phyloP scores from a whole-genome alignment of 495 filamentous ascomycete genomes.

The Hyphodiscus hymeniophilus region DNA sequence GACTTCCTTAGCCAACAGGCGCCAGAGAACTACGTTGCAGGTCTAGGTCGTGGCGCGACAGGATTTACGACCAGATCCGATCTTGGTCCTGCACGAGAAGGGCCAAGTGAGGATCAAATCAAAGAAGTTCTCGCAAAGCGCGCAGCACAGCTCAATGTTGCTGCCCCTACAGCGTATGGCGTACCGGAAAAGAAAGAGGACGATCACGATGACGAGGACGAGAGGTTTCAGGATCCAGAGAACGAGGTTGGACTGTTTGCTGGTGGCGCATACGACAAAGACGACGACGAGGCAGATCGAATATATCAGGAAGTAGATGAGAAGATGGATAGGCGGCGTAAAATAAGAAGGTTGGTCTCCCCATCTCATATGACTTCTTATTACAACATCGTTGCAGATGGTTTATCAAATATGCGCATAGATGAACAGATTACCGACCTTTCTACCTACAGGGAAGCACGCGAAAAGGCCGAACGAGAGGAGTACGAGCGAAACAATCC shows the following conservation, averaged over 20 bases:
- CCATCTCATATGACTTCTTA: conserved; percentile 20
- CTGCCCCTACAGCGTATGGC: conserved; percentile 75
- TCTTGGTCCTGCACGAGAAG: conserved; percentile 91
- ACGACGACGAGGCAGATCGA: conserved; percentile 93
- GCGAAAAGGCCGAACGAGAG: conserved; percentile 81
- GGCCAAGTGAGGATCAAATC: conserved; percentile 95
- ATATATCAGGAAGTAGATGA: conserved; percentile 96
- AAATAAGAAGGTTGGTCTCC: conserved; percentile 77
- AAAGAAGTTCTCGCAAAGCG: conserved; percentile 92
- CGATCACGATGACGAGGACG: conserved; percentile 62
- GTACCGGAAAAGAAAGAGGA: conserved; percentile 70
- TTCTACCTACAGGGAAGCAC: conserved; percentile 79
- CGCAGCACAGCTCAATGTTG: conserved; percentile 73
- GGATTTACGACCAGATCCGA: conserved; percentile 97
- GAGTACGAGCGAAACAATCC: conserved; percentile 96
- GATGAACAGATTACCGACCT: conserved; percentile 85
- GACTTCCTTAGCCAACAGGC: conserved; percentile 89
- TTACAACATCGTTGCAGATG: conserved; percentile 37
- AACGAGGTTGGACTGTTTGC: conserved; percentile 95
- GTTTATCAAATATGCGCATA: conserved; percentile 57
- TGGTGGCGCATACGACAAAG: conserved; percentile 86
- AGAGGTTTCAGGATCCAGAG: conserved; percentile 90
- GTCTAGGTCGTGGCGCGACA: conserved; percentile 93
- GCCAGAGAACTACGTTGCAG: conserved; percentile 97
- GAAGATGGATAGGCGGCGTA: conserved; percentile 85